Evolutionary conservation across 2,329 filamentous ascomycete species (phyloP), one percentile per base, ranked within the genome.

Genomic region (Aspergillus tamarii): DNA sequence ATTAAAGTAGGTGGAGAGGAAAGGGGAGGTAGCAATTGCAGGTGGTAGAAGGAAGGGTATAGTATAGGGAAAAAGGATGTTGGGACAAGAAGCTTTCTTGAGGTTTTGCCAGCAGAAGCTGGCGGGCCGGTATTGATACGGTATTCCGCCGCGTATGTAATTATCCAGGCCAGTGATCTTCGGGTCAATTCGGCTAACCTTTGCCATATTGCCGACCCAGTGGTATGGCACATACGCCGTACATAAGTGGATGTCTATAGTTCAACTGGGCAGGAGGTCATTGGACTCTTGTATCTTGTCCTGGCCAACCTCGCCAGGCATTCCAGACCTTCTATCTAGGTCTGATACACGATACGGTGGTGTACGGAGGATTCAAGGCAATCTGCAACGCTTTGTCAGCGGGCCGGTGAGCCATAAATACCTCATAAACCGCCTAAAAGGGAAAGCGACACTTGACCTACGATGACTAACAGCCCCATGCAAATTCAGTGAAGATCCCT

Each of bases 61-160:
- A 56, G 62, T 62, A 61, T 64, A 66, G 50, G 66, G 67, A 68
- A 70, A 67, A 69, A 66, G 64, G 69, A 69, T 70, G 69, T 70
- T 72, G 70, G 67, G 68, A 65, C 60, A 52, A 50, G 60, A 65
- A 70, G 67, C 67, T 69, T 69, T 65, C 60, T 53, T 57, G 63
- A 67, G 67, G 62, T 67, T 69, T 64, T 64, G 62, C 66, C 64
- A 66, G 65, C 68, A 66, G 65, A 69, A 68, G 66, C 66, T 68
- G 68, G 57, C 67, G 65, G 66, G 52, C 65, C 68, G 69, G 65
- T 68, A 66, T 65, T 52, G 55, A 62, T 68, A 71, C 69, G 56
- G 68, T 71, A 67, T 57, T 45, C 21, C 64, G 32, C 58, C 57
- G 65, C 64, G 61, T 66, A 69, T 66, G 61, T 66, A 67, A 69